Conservation (phyloP, 2,329 filamentous ascomycete genomes). For the Monosporascus ibericus region DNA sequence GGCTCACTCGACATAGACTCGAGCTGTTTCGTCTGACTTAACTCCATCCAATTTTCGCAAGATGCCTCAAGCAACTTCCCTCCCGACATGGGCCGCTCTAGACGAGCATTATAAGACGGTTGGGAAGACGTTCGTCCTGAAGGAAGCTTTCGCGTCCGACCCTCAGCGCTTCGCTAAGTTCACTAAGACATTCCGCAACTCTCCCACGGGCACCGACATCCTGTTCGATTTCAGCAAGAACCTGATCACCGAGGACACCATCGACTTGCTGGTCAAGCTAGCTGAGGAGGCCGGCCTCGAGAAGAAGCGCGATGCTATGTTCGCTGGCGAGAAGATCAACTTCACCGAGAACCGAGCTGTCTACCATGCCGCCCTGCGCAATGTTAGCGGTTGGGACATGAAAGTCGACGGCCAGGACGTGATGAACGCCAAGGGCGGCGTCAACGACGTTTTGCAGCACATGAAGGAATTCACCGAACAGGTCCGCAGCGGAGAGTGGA, state of each 20-base stretch:
- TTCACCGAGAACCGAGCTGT: slow-evolving; percentile 96
- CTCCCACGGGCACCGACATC: slow-evolving; percentile 74
- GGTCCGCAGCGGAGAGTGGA: slow-evolving; percentile 92
- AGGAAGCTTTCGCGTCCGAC: slow-evolving; percentile 87
- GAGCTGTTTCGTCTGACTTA: not conserved
- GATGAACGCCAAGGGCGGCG: slow-evolving; percentile 80
- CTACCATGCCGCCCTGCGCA: slow-evolving; percentile 90
- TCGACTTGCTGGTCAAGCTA: slow-evolving; percentile 79
- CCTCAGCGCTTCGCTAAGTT: slow-evolving; percentile 86
- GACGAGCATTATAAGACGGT: slow-evolving; percentile 83
- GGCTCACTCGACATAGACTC: not conserved
- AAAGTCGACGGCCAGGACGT: slow-evolving; percentile 89
- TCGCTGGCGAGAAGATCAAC: slow-evolving; percentile 97
- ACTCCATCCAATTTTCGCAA: slow-evolving; percentile 18
- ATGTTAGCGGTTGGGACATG: slow-evolving; percentile 74
- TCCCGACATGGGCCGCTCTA: slow-evolving; percentile 83
- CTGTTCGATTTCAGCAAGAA: slow-evolving; percentile 99
- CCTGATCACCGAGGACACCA: slow-evolving; percentile 88
- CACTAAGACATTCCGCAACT: slow-evolving; percentile 75
- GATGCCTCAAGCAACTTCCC: slow-evolving; percentile 80
- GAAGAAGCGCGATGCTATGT: slow-evolving; percentile 95
- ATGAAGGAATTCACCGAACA: slow-evolving; percentile 98
- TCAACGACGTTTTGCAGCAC: slow-evolving; percentile 86
- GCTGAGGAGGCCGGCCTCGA: slow-evolving; percentile 87
- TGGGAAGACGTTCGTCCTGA: slow-evolving; percentile 85